These are phyloP conservation scores for Mortierella sp. DNA, from an alignment of 371 early-diverging fungal genomes.

Conservation along the genomic window DNA sequence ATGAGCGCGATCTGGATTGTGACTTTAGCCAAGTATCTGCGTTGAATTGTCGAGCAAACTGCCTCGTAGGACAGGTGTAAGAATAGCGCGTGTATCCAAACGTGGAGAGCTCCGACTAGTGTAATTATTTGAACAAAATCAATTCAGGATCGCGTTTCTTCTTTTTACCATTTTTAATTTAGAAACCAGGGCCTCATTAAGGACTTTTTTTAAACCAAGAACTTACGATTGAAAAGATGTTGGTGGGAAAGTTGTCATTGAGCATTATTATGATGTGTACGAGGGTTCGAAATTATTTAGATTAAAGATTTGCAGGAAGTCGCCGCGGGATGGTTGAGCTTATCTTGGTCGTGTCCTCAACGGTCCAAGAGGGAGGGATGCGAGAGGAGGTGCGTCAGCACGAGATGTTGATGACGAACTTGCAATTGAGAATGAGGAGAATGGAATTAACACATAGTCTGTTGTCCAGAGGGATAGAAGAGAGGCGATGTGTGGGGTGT, in stretches of 20 bases:
- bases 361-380: no score
- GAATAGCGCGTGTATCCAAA: slow-evolving; percentile 56
- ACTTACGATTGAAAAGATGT: slow-evolving; percentile 55
- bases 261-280: slow-evolving; percentile 34
- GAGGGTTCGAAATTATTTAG: not conserved
- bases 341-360: no score
- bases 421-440: no score
- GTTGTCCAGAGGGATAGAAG: no score
- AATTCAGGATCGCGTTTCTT: not conserved
- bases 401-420: no score
- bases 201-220: not conserved
- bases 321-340: no score
- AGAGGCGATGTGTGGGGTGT: not conserved
- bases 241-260: slow-evolving; percentile 50
- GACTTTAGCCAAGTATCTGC: slow-evolving; percentile 23
- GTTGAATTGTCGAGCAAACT: slow-evolving; percentile 41
- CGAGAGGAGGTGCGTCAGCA: no score
- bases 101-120: slow-evolving; percentile 51
- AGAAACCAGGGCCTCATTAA: not conserved
- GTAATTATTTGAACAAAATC: not conserved
- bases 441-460: no score
- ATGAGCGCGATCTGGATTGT: slow-evolving; percentile 20
- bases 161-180: no score
- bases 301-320: not conserved
- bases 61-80: slow-evolving; percentile 34